Conservation (phyloP, 768 basidiomycete species). For the Panaeolus papilionaceus region DNA sequence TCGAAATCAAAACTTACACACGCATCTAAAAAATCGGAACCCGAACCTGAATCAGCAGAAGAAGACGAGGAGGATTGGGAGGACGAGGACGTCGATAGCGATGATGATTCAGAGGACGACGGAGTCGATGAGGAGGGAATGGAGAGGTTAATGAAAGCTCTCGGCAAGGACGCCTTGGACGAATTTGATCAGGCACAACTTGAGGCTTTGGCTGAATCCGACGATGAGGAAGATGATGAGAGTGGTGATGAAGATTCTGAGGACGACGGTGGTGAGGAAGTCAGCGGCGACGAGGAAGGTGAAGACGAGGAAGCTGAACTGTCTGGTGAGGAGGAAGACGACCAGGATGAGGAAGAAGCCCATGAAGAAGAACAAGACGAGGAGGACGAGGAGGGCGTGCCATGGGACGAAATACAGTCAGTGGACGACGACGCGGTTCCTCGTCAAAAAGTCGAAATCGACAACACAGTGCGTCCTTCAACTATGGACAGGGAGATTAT, state of each 20-base stretch:
- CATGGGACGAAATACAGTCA: conserved; percentile 73
- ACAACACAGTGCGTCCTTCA: conserved; percentile 69
- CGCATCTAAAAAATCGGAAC: conserved; percentile 14
- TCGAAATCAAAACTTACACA: conserved; percentile 19
- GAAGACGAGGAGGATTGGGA: conserved; percentile 24
- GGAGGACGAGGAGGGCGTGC: conserved; percentile 46
- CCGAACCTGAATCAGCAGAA: conserved; percentile 17
- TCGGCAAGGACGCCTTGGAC: conserved; percentile 53
- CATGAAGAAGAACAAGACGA: conserved; percentile 38
- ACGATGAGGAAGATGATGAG: conserved; percentile 33
- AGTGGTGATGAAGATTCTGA: conserved; percentile 33
- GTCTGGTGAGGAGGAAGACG: conserved; percentile 27
- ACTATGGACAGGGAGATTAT: conserved; percentile 4
- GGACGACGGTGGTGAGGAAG: conserved; percentile 25
- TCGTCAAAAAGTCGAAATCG: conserved; percentile 81
- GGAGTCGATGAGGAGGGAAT: conserved; percentile 22
- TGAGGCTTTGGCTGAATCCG: conserved; percentile 40
- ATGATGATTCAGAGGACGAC: conserved; percentile 23
- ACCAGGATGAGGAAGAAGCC: conserved; percentile 30
- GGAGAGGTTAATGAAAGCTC: conserved; percentile 25
- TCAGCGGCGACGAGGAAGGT: conserved; percentile 16
- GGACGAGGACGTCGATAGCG: conserved; percentile 22
- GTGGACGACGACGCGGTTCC: conserved; percentile 85
- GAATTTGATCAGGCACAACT: conserved; percentile 64
- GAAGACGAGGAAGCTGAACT: conserved; percentile 28